Evolutionary conservation across 2,329 filamentous ascomycete genomes (phyloP), one percentile per base, ranked within the genome.

Genomic region (Exophiala sp.): DNA sequence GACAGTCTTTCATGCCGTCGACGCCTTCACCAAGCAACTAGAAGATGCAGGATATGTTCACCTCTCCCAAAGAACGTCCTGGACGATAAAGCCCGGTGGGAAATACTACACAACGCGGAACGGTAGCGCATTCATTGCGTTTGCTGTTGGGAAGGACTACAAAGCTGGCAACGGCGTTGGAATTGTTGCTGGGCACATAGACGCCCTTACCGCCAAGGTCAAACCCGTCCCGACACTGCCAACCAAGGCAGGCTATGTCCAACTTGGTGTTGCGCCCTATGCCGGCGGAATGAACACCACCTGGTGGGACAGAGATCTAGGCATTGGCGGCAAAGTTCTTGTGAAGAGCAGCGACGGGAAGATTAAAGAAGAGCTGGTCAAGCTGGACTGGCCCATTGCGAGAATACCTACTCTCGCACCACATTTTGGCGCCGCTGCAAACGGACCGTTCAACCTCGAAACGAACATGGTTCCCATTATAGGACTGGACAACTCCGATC

Each of bases 231-330:
- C 90, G 66, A 88, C 83, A 66, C 85, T 96, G 65, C 84, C 87
- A n/a, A 88, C 79, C 64, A 90, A 87, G 68, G 87, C 88, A 32
- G 92, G 94, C 50, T 99, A 90, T 67, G 71, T 89, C 24, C 90
- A 97, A 75, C 81, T 97, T 5, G 92, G 89, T 20, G 89, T 97
- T 49, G 91, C 94, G 2, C 94, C 89, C 0, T 99, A 97, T 68
- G 92, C 91, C 8, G 92, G 94, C 47, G 91, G 78, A 1, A 74
- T 97, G 58, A 94, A 91, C 68, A 78, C 79, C 59, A 97, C 94
- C 1, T 97, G 94, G 94, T 97, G 91, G 92, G 94, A 97, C 71
- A 84, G 94, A 35, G 94, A 99, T 70, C 80, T 99, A 47, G 86
- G 88, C 61, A 88, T 97, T 64, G 94, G 91, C 60, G 94, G 94